Evolutionary conservation across 2,329 filamentous ascomycete species (phyloP).

Genomic region (Chalaropsis thielavioides): DNA sequence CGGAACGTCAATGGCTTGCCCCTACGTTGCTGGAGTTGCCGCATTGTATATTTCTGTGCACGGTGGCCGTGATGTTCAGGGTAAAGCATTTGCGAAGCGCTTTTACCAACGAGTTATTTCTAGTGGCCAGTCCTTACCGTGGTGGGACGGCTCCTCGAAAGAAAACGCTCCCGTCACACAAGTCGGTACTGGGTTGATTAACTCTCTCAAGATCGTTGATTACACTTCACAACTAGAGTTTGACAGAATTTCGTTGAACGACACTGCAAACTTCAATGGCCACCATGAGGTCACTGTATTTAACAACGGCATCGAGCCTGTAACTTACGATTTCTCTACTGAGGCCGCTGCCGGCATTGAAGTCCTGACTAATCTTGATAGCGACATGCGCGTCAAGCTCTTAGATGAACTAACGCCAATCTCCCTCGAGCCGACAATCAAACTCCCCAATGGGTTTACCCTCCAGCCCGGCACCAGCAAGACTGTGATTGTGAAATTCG

Average conservation of each 20-base stretch:
- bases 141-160: constrained; percentile 22
- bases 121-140: constrained; percentile 1
- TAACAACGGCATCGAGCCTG: constrained; percentile 29
- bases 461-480: constrained; percentile 22
- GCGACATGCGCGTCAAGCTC: constrained; percentile 8
- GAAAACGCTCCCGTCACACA: constrained; percentile 20
- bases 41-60: constrained; percentile 32
- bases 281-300: constrained; percentile 28
- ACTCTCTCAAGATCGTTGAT: constrained; percentile 32
- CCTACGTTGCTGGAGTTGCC: constrained; percentile 38
- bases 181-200: constrained; percentile 34
- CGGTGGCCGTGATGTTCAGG: constrained; percentile 29
- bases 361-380: constrained; percentile 19
- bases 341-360: constrained; percentile 31
- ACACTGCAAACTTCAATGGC: constrained; percentile 31
- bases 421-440: constrained; percentile 6
- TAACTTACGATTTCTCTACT: constrained; percentile 29
- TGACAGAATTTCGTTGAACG: constrained; percentile 34
- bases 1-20: constrained; percentile 43
- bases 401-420: constrained; percentile 4
- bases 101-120: constrained; percentile 11
- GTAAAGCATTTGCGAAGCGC: constrained; percentile 17
- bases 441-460: constrained; percentile 13
- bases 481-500: constrained; percentile 17
- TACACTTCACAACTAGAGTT: constrained; percentile 28